These are phyloP conservation scores for Magnolia kwangsiensis DNA, from an alignment of 164 flowering plant species.

Conservation along the genomic window DNA sequence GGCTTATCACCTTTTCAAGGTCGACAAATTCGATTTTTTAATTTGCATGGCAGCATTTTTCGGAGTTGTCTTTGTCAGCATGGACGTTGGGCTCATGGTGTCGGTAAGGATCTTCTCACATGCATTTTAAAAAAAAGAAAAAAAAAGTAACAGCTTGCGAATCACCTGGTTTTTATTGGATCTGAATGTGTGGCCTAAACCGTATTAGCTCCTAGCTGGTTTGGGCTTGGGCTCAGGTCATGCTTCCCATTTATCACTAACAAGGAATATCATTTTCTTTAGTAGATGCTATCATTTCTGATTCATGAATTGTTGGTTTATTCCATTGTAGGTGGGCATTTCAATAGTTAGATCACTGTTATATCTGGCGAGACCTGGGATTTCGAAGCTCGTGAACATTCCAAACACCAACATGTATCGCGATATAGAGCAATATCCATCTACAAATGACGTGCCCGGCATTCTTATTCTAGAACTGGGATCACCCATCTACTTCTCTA, in stretches of 20 bases:
- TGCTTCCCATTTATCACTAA: too few species aligned
- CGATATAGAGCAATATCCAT: conserved; percentile 67
- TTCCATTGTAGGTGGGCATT: conserved; percentile 59
- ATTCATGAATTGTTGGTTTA: conserved; percentile 22
- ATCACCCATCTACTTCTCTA: conserved; percentile 74
- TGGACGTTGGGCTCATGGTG: conserved; percentile 71
- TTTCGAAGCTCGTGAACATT: conserved; percentile 56
- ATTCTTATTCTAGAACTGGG: conserved; percentile 59
- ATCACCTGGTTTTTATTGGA: too few species aligned
- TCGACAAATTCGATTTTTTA: conserved; percentile 79
- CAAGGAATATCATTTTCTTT: too few species aligned
- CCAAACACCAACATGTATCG: conserved; percentile 47
- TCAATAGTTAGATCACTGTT: conserved; percentile 56
- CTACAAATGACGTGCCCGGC: conserved; percentile 33
- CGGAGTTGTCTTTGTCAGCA: conserved; percentile 69
- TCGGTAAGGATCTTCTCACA: conserved; percentile 40
- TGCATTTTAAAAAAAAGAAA: background rate
- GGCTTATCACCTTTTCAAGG: conserved; percentile 46
- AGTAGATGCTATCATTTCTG: too few species aligned
- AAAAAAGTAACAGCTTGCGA: too few species aligned
- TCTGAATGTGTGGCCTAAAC: too few species aligned
- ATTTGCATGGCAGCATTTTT: conserved; percentile 70
- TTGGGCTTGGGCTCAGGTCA: too few species aligned
- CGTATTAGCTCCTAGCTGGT: too few species aligned
- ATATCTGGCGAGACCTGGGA: conserved; percentile 69